Conservation (phyloP, 768 basidiomycete genomes). For the Lyophyllum shimeji region DNA sequence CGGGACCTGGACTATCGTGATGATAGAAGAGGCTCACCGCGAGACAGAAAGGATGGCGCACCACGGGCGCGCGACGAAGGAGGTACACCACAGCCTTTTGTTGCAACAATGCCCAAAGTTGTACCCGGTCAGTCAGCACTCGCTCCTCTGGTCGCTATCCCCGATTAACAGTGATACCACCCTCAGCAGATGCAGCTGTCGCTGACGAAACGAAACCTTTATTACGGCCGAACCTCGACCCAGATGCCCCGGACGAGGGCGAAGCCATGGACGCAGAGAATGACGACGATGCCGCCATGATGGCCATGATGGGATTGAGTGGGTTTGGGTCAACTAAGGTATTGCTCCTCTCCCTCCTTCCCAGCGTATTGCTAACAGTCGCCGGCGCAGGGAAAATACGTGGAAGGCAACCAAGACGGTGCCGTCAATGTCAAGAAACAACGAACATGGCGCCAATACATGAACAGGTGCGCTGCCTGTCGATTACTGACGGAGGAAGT, state of each 20-base stretch:
- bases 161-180: not conserved
- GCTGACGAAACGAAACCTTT: slow-evolving; percentile 8
- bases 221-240: slow-evolving; percentile 36
- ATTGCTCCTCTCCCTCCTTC: slow-evolving; percentile 13
- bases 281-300: slow-evolving; percentile 79
- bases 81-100: slow-evolving; percentile 13
- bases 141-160: not conserved
- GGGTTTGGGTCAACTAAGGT: slow-evolving; percentile 94
- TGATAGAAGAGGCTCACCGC: slow-evolving; percentile 16
- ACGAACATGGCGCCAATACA: slow-evolving; percentile 96
- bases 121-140: slow-evolving; percentile 3
- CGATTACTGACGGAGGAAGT: not conserved
- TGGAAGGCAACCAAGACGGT: slow-evolving; percentile 83
- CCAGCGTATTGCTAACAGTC: not conserved
- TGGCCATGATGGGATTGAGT: slow-evolving; percentile 84
- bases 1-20: slow-evolving; percentile 19
- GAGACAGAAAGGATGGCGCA: slow-evolving; percentile 9
- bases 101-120: slow-evolving; percentile 9
- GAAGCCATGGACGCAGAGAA: slow-evolving; percentile 55
- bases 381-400: slow-evolving; percentile 64
- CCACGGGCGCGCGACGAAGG: slow-evolving; percentile 12
- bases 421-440: slow-evolving; percentile 69
- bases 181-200: not conserved
- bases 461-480: slow-evolving; percentile 73
- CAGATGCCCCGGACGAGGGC: slow-evolving; percentile 40